These are phyloP conservation scores for Ascochyta pisi DNA, from an alignment of 2,329 filamentous ascomycete genomes.

Conservation along the genomic window DNA sequence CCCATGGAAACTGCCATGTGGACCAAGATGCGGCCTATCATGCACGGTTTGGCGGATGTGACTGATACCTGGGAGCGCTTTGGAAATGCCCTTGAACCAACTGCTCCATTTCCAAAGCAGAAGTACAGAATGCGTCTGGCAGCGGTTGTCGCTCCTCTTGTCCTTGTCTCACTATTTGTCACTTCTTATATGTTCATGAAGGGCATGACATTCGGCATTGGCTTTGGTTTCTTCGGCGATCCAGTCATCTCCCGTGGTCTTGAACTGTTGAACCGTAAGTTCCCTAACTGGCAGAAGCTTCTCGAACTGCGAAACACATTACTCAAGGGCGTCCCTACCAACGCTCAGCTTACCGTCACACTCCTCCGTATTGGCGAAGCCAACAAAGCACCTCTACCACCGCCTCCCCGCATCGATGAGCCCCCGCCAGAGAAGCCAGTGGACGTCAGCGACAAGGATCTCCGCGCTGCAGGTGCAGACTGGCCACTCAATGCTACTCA, in stretches of 20 bases:
- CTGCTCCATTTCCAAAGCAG: slow-evolving; percentile 56
- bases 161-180: slow-evolving; percentile 54
- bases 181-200: slow-evolving; percentile 65
- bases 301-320: slow-evolving; percentile 77
- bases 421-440: slow-evolving; percentile 59
- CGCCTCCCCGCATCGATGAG: slow-evolving; percentile 56
- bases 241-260: slow-evolving; percentile 71
- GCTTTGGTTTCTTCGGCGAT: slow-evolving; percentile 81
- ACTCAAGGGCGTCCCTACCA: slow-evolving; percentile 83
- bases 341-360: slow-evolving; percentile 82
- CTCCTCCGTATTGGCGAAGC: slow-evolving; percentile 81
- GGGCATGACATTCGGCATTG: slow-evolving; percentile 68
- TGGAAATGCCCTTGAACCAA: slow-evolving; percentile 62
- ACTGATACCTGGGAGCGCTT: slow-evolving; percentile 70
- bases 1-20: slow-evolving; percentile 80
- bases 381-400: slow-evolving; percentile 78
- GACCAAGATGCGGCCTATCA: slow-evolving; percentile 75
- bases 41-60: slow-evolving; percentile 68
- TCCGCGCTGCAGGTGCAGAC: slow-evolving; percentile 61
- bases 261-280: slow-evolving; percentile 64
- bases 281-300: slow-evolving; percentile 77
- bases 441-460: slow-evolving; percentile 58
- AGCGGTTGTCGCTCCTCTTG: slow-evolving; percentile 53
- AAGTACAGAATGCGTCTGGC: slow-evolving; percentile 55
- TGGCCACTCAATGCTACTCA: slow-evolving; percentile 66